Evolutionary conservation across 768 basidiomycete species (phyloP).

Genomic region (Rhodotorula toruloides): DNA sequence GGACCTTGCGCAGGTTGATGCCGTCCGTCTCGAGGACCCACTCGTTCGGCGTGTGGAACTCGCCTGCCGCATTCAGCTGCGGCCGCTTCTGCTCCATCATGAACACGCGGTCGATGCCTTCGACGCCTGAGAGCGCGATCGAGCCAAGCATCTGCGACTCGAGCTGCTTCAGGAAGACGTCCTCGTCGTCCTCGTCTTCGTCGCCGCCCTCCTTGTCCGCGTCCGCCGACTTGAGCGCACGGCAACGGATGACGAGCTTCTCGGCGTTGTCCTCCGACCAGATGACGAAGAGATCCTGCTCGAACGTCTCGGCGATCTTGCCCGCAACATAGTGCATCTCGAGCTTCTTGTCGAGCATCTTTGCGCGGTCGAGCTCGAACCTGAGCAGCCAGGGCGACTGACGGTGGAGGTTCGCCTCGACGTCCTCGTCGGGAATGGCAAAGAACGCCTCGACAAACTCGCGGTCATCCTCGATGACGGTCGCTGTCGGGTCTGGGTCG

Average conservation of each 20-base stretch:
- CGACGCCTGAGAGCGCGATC: constrained; percentile 89
- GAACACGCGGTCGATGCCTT: constrained; percentile 85
- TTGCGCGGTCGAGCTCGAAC: constrained; percentile 89
- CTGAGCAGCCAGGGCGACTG: constrained; percentile 97
- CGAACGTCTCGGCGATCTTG: constrained; percentile 88
- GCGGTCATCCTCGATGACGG: constrained; percentile 91
- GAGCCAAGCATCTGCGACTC: constrained; percentile 96
- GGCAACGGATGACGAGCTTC: constrained; percentile 93
- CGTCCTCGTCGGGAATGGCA: constrained; percentile 95
- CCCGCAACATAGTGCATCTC: constrained; percentile 92
- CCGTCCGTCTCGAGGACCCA: constrained; percentile 99
- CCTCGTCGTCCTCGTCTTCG: constrained; percentile 68
- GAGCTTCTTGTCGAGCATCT: constrained; percentile 95
- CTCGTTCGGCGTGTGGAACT: constrained; percentile 56
- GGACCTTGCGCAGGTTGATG: constrained; percentile 87
- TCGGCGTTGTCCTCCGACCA: constrained; percentile 99
- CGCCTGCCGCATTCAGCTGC: constrained; percentile 56
- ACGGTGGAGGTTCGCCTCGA: constrained; percentile 79
- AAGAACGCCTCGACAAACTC: constrained; percentile 99
- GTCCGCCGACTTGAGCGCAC: constrained; percentile 68
- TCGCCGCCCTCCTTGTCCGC: constrained; percentile 68
- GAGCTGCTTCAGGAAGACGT: constrained; percentile 89
- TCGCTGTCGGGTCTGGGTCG: constrained; percentile 83
- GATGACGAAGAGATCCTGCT: constrained; percentile 92
- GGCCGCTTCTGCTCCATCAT: constrained; percentile 81